A percentile compares a stretch with the other conserved stretches of the same genome.
phyloP scores from a whole-genome alignment of 2,329 filamentous ascomycete genomes.

The Incumbomyces lentus region DNA sequence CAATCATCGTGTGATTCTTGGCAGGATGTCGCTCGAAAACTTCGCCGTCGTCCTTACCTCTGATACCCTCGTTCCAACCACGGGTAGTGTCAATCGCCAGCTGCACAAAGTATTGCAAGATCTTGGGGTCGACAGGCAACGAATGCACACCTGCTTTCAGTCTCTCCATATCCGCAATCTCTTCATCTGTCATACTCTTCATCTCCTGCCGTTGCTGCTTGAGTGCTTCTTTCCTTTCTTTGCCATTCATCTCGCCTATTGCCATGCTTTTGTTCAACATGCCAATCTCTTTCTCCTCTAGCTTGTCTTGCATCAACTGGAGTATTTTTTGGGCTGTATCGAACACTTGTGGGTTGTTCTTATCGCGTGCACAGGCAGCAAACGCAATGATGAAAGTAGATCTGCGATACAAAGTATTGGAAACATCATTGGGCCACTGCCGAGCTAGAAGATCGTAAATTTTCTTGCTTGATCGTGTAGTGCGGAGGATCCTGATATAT shows the following conservation, averaged over 20 bases:
- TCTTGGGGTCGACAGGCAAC: slow-evolving; percentile 15
- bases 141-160: slow-evolving; percentile 5
- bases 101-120: slow-evolving; percentile 17
- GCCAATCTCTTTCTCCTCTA: slow-evolving; percentile 8
- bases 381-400: slow-evolving; percentile 61
- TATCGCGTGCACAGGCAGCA: slow-evolving; percentile 63
- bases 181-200: neutral
- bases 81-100: slow-evolving; percentile 18
- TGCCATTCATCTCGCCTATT: slow-evolving; percentile 11
- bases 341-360: slow-evolving; percentile 61
- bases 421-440: slow-evolving; percentile 38
- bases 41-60: slow-evolving; percentile 15
- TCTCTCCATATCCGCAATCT: neutral
- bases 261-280: slow-evolving; percentile 11
- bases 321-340: slow-evolving; percentile 55
- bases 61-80: slow-evolving; percentile 13
- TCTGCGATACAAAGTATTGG: slow-evolving; percentile 34
- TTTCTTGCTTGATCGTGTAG: slow-evolving; percentile 54
- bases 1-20: slow-evolving; percentile 17
- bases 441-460: slow-evolving; percentile 48
- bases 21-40: slow-evolving; percentile 17
- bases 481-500: slow-evolving; percentile 57
- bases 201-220: slow-evolving; percentile 1
- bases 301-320: slow-evolving; percentile 45
- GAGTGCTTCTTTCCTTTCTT: neutral